Conservation (phyloP, 441 rosid genomes). For the Adansonia gregorii region DNA sequence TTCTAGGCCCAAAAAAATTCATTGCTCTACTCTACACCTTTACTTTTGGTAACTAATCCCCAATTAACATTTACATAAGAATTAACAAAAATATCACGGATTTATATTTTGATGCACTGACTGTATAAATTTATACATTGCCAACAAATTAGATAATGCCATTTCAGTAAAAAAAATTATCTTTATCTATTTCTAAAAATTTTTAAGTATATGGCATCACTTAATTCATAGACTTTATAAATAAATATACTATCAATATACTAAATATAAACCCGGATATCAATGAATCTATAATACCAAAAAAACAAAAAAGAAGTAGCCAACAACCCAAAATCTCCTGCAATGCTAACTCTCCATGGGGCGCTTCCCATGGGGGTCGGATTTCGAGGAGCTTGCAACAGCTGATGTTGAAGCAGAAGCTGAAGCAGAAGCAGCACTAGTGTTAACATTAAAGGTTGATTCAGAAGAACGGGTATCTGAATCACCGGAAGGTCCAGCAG, state of each 20-base stretch:
- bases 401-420: constrained; percentile 37
- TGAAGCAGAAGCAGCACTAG: constrained; percentile 37
- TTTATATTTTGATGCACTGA: not conserved
- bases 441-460: constrained; percentile 41
- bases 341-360: constrained; percentile 48
- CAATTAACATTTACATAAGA: constrained; percentile 24
- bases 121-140: not conserved
- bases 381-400: constrained; percentile 35
- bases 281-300: too few relatives aligned
- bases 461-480: constrained; percentile 40
- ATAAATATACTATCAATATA: not conserved
- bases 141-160: not conserved
- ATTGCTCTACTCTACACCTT: not conserved
- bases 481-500: constrained; percentile 40
- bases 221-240: not conserved
- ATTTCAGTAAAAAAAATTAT: not conserved
- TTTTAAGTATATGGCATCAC: not conserved
- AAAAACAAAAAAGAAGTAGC: not conserved
- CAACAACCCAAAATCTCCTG: not conserved
- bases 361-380: constrained; percentile 65
- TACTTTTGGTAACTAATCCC: not conserved
- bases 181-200: not conserved
- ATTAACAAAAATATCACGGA: not conserved
- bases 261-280: not conserved
- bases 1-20: not conserved